A percentile compares a stretch with the other conserved stretches of the same genome.
Conservation (phyloP, 768 basidiomycete species). For the Termitomyces sp. region DNA sequence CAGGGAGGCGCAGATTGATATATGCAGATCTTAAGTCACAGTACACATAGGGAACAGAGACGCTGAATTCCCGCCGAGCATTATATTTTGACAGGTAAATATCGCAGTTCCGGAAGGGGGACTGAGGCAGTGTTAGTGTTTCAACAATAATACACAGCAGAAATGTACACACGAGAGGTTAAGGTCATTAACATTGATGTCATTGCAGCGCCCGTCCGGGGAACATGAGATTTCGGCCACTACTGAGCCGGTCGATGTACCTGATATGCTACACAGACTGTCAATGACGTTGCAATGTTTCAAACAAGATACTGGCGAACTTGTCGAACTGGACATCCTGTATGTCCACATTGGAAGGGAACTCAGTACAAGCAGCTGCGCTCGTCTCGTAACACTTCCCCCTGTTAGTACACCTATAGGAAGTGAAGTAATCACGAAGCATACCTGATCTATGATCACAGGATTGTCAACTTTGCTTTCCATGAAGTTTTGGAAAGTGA, state of each 20-base stretch:
- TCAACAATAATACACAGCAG: not conserved
- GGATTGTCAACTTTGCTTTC: constrained; percentile 55
- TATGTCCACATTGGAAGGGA: constrained; percentile 50
- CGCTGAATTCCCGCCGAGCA: constrained; percentile 38
- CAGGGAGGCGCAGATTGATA: not conserved
- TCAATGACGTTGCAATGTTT: not conserved
- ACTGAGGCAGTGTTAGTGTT: constrained; percentile 17
- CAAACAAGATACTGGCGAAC: constrained; percentile 21
- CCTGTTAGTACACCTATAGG: not conserved
- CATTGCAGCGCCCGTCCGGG: constrained; percentile 43
- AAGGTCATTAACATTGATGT: constrained; percentile 45
- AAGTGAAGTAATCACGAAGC: not conserved
- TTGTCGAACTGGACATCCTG: constrained; percentile 53
- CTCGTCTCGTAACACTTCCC: constrained; percentile 43
- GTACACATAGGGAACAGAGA: constrained; percentile 37
- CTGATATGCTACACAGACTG: constrained; percentile 39
- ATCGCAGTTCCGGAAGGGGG: constrained; percentile 36
- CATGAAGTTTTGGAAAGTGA: constrained; percentile 48
- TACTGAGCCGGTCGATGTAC: constrained; percentile 47
- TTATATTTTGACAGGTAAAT: constrained; percentile 52
- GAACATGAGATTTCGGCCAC: constrained; percentile 56
- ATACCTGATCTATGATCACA: constrained; percentile 52
- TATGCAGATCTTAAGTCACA: constrained; percentile 18
- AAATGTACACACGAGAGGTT: constrained; percentile 33
- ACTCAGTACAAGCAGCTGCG: constrained; percentile 43